Conservation (phyloP, 768 basidiomycete species). For the Artomyces pyxidatus region DNA sequence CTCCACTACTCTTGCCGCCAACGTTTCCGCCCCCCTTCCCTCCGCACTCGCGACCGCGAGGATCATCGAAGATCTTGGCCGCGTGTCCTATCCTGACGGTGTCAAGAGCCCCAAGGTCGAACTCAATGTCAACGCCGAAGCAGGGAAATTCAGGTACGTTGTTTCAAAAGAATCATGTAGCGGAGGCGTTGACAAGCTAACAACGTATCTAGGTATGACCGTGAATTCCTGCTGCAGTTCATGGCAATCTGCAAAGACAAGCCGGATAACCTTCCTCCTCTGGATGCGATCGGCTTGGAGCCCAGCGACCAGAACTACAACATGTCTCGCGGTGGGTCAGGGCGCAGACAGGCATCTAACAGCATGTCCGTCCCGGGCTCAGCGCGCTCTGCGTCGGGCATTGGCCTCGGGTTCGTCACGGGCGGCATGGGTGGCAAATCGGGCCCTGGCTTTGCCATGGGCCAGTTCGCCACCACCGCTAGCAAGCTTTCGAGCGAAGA, state of each 20-base stretch:
- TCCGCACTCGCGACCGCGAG: conserved; percentile 76
- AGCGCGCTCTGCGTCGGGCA: conserved; percentile 39
- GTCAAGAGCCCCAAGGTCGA: conserved; percentile 76
- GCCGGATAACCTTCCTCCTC: conserved; percentile 80
- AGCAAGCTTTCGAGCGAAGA: conserved; percentile 64
- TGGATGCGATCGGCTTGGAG: conserved; percentile 89
- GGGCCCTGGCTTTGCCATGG: conserved; percentile 43
- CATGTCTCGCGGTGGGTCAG: conserved; percentile 58
- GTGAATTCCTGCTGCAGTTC: conserved; percentile 96
- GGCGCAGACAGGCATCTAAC: conserved; percentile 44
- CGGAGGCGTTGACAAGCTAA: neutral
- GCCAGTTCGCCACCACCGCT: conserved; percentile 50
- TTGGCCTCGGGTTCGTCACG: conserved; percentile 38
- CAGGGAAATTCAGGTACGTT: conserved; percentile 80
- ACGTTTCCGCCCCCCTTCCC: conserved; percentile 38
- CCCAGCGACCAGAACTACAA: conserved; percentile 50
- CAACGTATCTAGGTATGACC: conserved; percentile 71
- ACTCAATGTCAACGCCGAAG: conserved; percentile 74
- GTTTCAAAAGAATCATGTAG: neutral
- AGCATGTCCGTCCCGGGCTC: conserved; percentile 32
- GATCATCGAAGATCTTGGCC: conserved; percentile 73
- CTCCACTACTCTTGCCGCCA: conserved; percentile 37
- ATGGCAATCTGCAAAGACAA: conserved; percentile 93
- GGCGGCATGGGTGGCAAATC: conserved; percentile 28
- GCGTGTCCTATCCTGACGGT: conserved; percentile 75